Conservation (phyloP, 73 alveolate species). For the Tetrahymena malaccensis region DNA sequence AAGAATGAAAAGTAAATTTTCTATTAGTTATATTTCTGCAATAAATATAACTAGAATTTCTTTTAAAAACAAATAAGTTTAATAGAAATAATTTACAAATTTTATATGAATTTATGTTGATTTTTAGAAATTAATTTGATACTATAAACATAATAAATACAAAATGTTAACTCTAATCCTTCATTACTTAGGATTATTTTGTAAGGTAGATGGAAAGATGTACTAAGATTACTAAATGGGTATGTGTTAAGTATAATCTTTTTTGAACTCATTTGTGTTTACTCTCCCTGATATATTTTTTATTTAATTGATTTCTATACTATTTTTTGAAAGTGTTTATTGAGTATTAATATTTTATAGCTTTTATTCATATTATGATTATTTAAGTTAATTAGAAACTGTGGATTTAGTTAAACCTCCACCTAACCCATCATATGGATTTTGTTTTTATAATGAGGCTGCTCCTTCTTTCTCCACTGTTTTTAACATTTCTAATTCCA, state of each 20-base stretch:
- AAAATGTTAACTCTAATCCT: background rate
- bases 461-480: background rate
- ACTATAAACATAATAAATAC: background rate
- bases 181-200: background rate
- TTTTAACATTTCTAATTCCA: background rate
- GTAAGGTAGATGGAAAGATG: background rate
- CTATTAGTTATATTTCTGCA: background rate
- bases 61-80: background rate
- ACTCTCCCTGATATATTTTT: background rate
- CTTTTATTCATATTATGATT: background rate
- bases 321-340: background rate
- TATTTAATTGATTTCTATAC: background rate
- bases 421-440: background rate
- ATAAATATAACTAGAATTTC: background rate
- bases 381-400: background rate
- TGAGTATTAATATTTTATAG: background rate
- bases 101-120: too few species aligned
- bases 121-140: background rate
- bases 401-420: background rate
- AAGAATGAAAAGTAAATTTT: background rate
- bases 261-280: background rate
- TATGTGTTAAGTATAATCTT: background rate
- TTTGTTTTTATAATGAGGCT: background rate
- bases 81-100: too few species aligned
- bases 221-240: background rate